Percentiles rank a stretch among this genome's conserved stretches.
phyloP scores from a whole-genome alignment of 106 monocot species.

The Ottelia alismoides region DNA sequence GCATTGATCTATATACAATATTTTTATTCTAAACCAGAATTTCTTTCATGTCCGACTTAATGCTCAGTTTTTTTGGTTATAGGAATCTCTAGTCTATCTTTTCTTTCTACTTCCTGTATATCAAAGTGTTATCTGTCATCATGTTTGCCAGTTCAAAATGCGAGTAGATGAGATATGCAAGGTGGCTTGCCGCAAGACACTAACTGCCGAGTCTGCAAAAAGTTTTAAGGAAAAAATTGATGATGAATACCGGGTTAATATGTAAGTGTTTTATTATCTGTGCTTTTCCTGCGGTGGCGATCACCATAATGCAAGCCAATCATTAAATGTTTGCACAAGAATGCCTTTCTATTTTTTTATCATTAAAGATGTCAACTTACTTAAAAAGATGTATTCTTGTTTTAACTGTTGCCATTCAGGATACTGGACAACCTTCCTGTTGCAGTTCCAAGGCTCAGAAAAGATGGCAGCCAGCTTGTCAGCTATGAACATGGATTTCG shows the following conservation, averaged over 20 bases:
- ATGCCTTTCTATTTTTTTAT: background rate
- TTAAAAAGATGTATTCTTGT: background rate
- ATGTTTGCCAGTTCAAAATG: slow-evolving; percentile 48
- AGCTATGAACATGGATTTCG: slow-evolving; percentile 40
- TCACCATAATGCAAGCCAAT: too few species aligned
- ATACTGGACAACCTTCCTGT: slow-evolving; percentile 80
- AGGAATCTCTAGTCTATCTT: too few species aligned
- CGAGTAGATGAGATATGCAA: slow-evolving; percentile 35
- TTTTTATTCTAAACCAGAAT: too few species aligned
- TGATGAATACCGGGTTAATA: slow-evolving; percentile 70
- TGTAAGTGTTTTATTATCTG: slow-evolving; percentile 25
- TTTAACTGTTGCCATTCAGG: slow-evolving; percentile 12
- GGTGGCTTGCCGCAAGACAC: slow-evolving; percentile 28
- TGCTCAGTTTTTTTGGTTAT: too few species aligned
- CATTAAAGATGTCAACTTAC: background rate
- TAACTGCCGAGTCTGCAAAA: slow-evolving; percentile 34
- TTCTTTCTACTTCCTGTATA: too few species aligned
- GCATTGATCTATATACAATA: too few species aligned
- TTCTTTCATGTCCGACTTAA: too few species aligned
- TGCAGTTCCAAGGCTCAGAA: slow-evolving; percentile 41
- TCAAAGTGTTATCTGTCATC: background rate
- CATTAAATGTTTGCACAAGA: too few species aligned
- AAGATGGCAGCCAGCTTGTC: slow-evolving; percentile 33
- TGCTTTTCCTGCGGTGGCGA: background rate
- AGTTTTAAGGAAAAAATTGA: slow-evolving; percentile 70